Evolutionary conservation across 768 basidiomycete genomes (phyloP), one percentile per base, ranked within the genome.

Genomic region (Lactarius sanguifluus): DNA sequence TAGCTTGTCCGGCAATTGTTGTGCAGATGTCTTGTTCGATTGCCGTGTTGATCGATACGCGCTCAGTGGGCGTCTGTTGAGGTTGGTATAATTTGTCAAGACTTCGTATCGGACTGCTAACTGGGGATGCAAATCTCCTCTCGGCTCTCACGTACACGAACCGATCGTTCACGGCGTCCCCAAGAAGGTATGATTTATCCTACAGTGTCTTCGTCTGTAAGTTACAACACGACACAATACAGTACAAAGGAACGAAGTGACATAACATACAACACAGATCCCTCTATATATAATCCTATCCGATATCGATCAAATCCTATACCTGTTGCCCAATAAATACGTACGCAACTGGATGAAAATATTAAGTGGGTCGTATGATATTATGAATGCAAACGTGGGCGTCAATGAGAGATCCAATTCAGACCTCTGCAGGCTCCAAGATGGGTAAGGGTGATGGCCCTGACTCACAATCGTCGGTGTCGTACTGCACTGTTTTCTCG

Each of bases 401-500:
- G 43, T 5, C 25, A 23, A 52, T 28, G 47, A 9, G 3, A 2
- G 16, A 36, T 58, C 57, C 3, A 10, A 25, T 13, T 67, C 50
- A 67, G 5, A 52, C 65, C 2, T n/a, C 50, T 3, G 3, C 13
- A 25, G 30, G 25, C 36, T 18, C 13, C 36, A 10, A 50, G 50
- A 23, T 25, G 23, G 36, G 23, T 13, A 43, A 8, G 8, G 66
- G 54, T 38, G 62, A 64, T 4, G 62, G 66, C 7, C 62, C 66
- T 55, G 66, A 67, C 5, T 0, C 36, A 40, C 15, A 7, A 23
- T 16, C 45, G 0, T 64, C 66, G 30, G 47, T 8, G 23, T 62
- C 68, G 40, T 60, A 70, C 40, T 69, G 54, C 23, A 70, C 62
- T 7, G 70, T 70, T 62, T 70, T 63, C 38, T 70, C 64, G 50